These are phyloP conservation scores for Spongospora subterranea DNA, from an alignment of 208 protist species.

Conservation along the genomic window DNA sequence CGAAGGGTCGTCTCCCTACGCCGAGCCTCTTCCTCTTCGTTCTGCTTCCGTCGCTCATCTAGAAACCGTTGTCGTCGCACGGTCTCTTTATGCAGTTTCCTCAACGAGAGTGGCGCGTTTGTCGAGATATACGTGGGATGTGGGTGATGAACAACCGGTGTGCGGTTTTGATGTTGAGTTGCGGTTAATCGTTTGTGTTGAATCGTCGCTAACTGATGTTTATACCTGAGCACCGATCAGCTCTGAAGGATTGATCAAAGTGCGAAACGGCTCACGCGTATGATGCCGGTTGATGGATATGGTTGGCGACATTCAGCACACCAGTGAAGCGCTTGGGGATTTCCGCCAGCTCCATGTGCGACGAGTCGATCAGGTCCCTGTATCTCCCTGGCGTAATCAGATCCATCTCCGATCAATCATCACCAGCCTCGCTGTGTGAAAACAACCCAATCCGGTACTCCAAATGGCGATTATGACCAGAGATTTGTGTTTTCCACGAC, in stretches of 20 bases:
- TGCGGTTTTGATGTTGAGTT: neutral
- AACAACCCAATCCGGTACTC: too few relatives aligned
- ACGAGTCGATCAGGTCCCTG: neutral
- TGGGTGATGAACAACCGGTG: neutral
- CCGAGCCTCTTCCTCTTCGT: neutral
- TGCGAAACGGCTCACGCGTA: neutral
- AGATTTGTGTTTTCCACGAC: too few relatives aligned
- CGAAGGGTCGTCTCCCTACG: neutral
- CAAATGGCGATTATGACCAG: too few relatives aligned
- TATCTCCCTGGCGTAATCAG: neutral
- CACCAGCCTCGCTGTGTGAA: too few relatives aligned
- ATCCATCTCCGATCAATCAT: too few relatives aligned
- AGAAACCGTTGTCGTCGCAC: neutral
- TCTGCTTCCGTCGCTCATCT: neutral
- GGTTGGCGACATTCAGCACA: neutral
- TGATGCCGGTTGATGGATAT: neutral
- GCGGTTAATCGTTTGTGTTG: too few relatives aligned
- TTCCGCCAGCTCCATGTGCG: neutral
- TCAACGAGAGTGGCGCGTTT: neutral
- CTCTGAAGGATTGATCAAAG: neutral
- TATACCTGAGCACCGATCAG: neutral
- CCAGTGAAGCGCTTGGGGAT: neutral
- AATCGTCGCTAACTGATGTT: too few relatives aligned
- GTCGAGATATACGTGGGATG: too few relatives aligned
- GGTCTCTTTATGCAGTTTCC: neutral